Percentiles rank a stretch among this genome's conserved stretches.
phyloP scores from a whole-genome alignment of 2,329 filamentous ascomycete species.

The Aspergillus ochraceus region DNA sequence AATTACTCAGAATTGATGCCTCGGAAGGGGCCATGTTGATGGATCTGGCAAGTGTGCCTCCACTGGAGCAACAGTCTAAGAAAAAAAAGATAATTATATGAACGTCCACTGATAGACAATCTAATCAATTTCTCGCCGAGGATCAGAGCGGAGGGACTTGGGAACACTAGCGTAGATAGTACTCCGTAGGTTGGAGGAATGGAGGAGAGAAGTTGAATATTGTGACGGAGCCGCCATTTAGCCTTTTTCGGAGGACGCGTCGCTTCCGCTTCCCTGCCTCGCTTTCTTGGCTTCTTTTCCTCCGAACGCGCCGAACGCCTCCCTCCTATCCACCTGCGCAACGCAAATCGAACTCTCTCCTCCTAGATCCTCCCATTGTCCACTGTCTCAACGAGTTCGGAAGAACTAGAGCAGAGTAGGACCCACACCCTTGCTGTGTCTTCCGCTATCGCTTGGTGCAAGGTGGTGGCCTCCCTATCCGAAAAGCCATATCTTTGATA shows the following conservation, averaged over 20 bases:
- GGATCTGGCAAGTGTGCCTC: neutral
- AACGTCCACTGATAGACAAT: neutral
- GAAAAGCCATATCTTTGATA: neutral
- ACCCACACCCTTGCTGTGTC: neutral
- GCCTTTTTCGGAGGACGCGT: slow-evolving; percentile 8
- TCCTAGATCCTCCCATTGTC: neutral
- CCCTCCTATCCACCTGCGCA: neutral
- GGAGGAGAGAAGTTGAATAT: neutral
- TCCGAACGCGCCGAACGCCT: slow-evolving; percentile 3
- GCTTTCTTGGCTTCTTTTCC: slow-evolving; percentile 1
- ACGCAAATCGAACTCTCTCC: neutral
- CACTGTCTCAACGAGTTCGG: neutral
- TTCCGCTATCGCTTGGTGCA: neutral
- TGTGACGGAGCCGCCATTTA: neutral
- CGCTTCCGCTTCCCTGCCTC: slow-evolving; percentile 9
- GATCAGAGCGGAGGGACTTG: neutral
- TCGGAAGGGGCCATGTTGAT: slow-evolving; percentile 70
- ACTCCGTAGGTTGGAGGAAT: neutral
- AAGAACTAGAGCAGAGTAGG: neutral
- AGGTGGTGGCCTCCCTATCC: neutral
- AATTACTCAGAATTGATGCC: slow-evolving; percentile 71
- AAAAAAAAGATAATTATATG: neutral
- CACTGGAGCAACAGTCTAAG: neutral
- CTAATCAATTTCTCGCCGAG: neutral
- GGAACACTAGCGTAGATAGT: neutral